Evolutionary conservation across 2,329 filamentous ascomycete genomes (phyloP).

Genomic region (Xylaria sp.): DNA sequence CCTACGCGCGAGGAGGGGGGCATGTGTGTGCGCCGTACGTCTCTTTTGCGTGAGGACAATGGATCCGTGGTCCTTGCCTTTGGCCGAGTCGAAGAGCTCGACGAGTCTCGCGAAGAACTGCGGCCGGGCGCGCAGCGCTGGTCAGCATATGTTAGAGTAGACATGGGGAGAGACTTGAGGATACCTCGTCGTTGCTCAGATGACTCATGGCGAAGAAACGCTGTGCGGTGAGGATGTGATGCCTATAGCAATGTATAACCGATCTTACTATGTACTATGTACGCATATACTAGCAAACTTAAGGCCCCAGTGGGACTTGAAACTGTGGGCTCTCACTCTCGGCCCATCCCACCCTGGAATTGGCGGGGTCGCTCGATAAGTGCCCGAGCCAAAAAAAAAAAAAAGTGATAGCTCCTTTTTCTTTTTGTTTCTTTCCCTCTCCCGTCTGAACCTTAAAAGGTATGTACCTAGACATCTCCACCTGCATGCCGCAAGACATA

Average conservation of each 20-base stretch:
- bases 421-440: not conserved
- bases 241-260: not conserved
- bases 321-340: not conserved
- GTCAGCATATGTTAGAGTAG: constrained; percentile 17
- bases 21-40: constrained; percentile 60
- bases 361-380: not conserved
- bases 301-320: not conserved
- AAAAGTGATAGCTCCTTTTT: not conserved
- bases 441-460: not conserved
- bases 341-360: not conserved
- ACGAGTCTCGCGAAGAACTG: constrained; percentile 80
- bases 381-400: too few species aligned
- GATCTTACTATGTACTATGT: too few species aligned
- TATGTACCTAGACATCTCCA: too few species aligned
- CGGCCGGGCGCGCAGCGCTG: not conserved
- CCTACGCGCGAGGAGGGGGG: not conserved
- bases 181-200: constrained; percentile 71
- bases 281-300: too few species aligned
- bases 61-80: constrained; percentile 76
- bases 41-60: constrained; percentile 82
- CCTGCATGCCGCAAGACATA: too few species aligned
- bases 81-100: constrained; percentile 74
- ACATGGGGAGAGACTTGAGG: not conserved
- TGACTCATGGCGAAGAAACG: constrained; percentile 55
- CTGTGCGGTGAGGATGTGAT: not conserved